phyloP scores from a whole-genome alignment of 2,329 filamentous ascomycete genomes.

The Hypoxylon sp. region DNA sequence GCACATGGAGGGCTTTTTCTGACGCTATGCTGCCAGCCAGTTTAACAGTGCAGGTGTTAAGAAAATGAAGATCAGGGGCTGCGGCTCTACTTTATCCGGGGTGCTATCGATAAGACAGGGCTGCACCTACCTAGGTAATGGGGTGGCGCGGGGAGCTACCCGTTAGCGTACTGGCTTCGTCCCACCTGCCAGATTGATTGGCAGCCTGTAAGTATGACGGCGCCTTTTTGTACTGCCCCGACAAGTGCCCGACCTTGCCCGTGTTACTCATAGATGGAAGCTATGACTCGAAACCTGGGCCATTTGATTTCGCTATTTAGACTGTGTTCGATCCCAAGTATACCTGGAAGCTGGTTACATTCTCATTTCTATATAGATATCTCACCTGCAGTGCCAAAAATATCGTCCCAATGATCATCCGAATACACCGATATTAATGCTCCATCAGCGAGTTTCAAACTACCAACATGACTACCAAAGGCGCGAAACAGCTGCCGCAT shows the following conservation, averaged over 20 bases:
- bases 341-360: neutral
- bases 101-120: constrained; percentile 26
- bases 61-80: neutral
- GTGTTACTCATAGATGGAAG: constrained; percentile 36
- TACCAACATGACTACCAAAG: constrained; percentile 66
- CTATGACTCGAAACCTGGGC: constrained; percentile 33
- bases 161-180: constrained; percentile 8
- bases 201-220: constrained; percentile 8
- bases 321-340: constrained; percentile 1
- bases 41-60: too few relatives aligned
- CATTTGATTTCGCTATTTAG: constrained; percentile 11
- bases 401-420: constrained; percentile 48
- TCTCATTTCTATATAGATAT: neutral
- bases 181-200: constrained; percentile 15
- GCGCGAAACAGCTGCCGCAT: constrained; percentile 75
- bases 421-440: constrained; percentile 46
- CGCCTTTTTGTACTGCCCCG: constrained; percentile 11
- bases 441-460: constrained; percentile 23
- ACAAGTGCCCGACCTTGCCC: constrained; percentile 26
- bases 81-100: constrained; percentile 5
- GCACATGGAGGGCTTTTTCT: too few relatives aligned
- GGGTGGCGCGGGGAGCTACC: constrained; percentile 15
- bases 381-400: neutral
- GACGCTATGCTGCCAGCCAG: too few relatives aligned
- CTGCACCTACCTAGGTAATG: neutral